Evolutionary conservation across 2,329 filamentous ascomycete species (phyloP), one percentile per base, ranked within the genome.

Genomic region (Chaetomium sp.): DNA sequence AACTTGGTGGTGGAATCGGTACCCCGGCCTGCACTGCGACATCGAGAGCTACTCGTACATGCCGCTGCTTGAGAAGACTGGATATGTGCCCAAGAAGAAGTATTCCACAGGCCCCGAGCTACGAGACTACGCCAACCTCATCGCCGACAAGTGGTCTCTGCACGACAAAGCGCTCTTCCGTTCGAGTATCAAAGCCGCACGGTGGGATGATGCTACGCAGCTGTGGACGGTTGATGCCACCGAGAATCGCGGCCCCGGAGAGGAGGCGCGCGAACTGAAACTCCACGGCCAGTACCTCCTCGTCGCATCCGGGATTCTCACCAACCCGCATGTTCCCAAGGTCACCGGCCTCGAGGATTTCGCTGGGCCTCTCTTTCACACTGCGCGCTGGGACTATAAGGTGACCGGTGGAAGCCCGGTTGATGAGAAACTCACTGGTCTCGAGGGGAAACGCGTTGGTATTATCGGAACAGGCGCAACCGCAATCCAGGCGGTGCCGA

Each of bases 11-110:
- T 79, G 76, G 73, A 78, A 79, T 57, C 67, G 75, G 0, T 80
- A 77, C 54, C 76, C 76, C 0, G 76, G 75, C 0, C 64, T 78
- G 6, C 71, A 72, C 59, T 85, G 81, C 63, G 82, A 86, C 61
- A 69, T 82, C 3, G 82, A 86, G 66, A 73, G 74, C 51, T 83
- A 80, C 61, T 71, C 75, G n/a, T 86, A 85, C 62, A 67, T 85
- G 68, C 81, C 81, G 3, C 67, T 83, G 10, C 72, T 85, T 2
- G 81, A 85, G 57, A 80, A 85, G 66, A 82, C 74, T 1, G 76
- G 76, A 0, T 84, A 82, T 62, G 75, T 84, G 65, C 83, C 82
- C 0, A 76, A 70, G 12, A 70, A 79, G 44, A 72, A 69, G 44
- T 74, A 74, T 48, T 64, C 66, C 0, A 46, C 67, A 0, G 72